Evolutionary conservation across 2,329 filamentous ascomycete species (phyloP), one percentile per base, ranked within the genome.

Genomic region (Aureobasidium zeae): DNA sequence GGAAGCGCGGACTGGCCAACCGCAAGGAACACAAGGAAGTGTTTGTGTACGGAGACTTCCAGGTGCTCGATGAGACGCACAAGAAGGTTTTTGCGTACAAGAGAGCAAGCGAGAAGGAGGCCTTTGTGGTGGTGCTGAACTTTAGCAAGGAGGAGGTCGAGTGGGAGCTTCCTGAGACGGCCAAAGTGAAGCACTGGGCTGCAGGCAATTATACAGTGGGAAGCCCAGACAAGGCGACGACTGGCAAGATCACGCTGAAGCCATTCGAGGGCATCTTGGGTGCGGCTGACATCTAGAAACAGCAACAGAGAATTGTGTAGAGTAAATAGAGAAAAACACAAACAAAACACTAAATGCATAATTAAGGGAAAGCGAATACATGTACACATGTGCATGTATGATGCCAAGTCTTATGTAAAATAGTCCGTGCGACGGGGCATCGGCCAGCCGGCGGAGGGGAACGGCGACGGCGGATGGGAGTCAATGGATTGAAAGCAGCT

Each of bases 1-100:
- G 79, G 76, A 72, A 72, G 58, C 58, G 63, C 33, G 68, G 72
- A 51, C 61, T 83, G 30, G 55, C 53, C 43, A 62, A 76, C 32
- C 67, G 79, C 33, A 77, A 76, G 58, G 59, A 70, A 49, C 65
- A 77, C 53, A 67, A 67, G 12, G 70, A 77, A 31, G 57, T 78
- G 7, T 75, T 85, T 45, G 71, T 81, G 1, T 73, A 81, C 51
- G 79, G 79, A 5, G 62, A 67, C 15, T 83, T 76, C 55, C 60
- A 72, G 33, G 57, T 71, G 7, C 60, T 74, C 25, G 72, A 74
- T 36, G 55, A 65, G 13, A 65, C 68, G n/a, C 51, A 63, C 60
- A 74, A 76, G 54, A 52, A 64, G 47, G 67, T 85, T 55, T 86
- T 85, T 46, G 54, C 62, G 9, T 70, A 62, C 47, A 56, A 52